These are phyloP conservation scores for Clavaria fumosa DNA, from an alignment of 768 basidiomycete species.

Conservation along the genomic window DNA sequence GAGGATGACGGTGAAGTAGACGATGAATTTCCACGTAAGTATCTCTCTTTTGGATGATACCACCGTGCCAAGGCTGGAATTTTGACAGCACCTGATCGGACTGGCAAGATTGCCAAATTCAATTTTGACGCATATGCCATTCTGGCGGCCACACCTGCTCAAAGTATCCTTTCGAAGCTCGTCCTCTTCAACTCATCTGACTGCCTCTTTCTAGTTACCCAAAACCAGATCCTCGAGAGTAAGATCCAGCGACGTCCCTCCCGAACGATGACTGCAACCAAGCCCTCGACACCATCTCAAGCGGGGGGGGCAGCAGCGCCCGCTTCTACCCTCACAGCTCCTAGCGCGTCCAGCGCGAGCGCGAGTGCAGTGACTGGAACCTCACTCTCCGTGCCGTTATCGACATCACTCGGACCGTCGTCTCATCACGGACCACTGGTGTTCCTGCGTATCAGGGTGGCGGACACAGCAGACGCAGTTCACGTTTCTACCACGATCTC, in stretches of 20 bases:
- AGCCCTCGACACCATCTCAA: no score
- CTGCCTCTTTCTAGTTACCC: conserved; percentile 27
- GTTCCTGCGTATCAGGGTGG: conserved; percentile 70
- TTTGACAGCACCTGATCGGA: conserved; percentile 80
- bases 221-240: conserved; percentile 66
- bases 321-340: no score
- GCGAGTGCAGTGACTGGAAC: no score
- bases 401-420: conserved; percentile 54
- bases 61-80: no score
- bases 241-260: conserved; percentile 78
- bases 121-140: conserved; percentile 84
- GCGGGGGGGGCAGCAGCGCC: no score
- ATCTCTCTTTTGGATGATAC: no score
- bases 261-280: conserved; percentile 42
- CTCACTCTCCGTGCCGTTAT: no score
- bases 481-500: conserved; percentile 84
- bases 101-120: conserved; percentile 75
- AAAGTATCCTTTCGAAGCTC: conserved; percentile 29
- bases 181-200: conserved; percentile 16
- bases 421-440: conserved; percentile 67
- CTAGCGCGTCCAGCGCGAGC: no score
- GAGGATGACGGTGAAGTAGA: conserved; percentile 98
- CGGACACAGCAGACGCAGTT: conserved; percentile 65
- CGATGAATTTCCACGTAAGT: conserved; percentile 93
- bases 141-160: conserved; percentile 54